Base-by-base conservation (phyloP, 495 filamentous ascomycete genomes). In the Aspergillus cavernicola region DNA sequence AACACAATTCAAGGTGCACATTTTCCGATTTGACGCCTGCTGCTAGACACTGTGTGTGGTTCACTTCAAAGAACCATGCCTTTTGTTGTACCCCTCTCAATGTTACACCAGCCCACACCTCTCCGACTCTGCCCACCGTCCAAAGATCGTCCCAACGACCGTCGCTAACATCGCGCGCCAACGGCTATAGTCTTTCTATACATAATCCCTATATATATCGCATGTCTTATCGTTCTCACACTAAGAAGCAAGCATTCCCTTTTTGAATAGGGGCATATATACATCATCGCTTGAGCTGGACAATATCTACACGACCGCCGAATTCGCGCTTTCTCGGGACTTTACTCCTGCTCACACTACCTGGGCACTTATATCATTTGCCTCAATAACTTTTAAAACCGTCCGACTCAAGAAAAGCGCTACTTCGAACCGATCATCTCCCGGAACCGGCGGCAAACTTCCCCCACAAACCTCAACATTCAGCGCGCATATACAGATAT, bases 141-240 rank as follows among this genome's bases (percentile, higher is more conserved):
- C 36, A 13, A 43, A 10, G 5, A 23, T 23, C 16, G 2, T 22
- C 22, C 7, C 43, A 31, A 13, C 35, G 22, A 9, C 16, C 13
- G 31, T 20, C 24, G 13, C 35, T 50, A 33, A 50, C 46, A 19
- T 50, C 29, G 32, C 19, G 22, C 33, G 18, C 22, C 46, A 19
- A 39, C n/a, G 22, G 24, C n/a, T 16, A 15, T 50, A 50, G 46
- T 20, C 35, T 29, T 32, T 39, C 22, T 36, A 39, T 50, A 37
- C 15, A 31, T 50, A 39, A 38, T 49, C 8, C 23, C 24, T 10
- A 3, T 29, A 50, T 36, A 38, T 12, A 32, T 39, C 23, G n/a
- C 29, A 23, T 16, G 1, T 35, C 33, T 16, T 2, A 12, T 2
- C 22, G 6, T 18, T 16, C 19, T 22, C 6, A 10, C 12, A 2